Evolutionary conservation across 2,329 filamentous ascomycete species (phyloP).

Genomic region (Coleophoma eucalyptorum): DNA sequence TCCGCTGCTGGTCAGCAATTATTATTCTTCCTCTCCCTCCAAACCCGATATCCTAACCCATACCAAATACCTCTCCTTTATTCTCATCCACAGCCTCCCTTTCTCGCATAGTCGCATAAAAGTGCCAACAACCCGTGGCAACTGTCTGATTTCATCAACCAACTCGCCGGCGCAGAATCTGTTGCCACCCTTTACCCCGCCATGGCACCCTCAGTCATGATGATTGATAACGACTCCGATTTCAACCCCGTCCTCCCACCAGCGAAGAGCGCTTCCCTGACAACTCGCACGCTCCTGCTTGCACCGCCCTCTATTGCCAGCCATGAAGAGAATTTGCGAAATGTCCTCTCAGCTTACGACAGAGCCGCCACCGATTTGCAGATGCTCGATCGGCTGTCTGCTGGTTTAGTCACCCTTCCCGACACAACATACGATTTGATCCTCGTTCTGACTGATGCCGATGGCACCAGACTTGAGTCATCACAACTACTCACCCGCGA

Average conservation of each 20-base stretch:
- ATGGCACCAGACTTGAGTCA: constrained; percentile 61
- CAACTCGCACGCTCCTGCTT: constrained; percentile 71
- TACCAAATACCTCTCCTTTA: no score
- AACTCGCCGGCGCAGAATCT: not conserved
- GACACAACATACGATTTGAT: constrained; percentile 77
- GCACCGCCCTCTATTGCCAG: constrained; percentile 87
- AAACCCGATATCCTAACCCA: no score
- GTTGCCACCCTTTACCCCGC: not conserved
- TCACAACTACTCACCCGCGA: constrained; percentile 61
- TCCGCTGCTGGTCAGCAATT: not conserved
- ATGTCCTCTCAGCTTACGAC: constrained; percentile 69
- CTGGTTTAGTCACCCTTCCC: constrained; percentile 76
- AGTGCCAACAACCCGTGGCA: no score
- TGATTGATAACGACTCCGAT: constrained; percentile 25
- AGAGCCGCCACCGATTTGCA: constrained; percentile 81
- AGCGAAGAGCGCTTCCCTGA: constrained; percentile 14
- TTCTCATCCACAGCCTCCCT: no score
- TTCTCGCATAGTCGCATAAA: no score
- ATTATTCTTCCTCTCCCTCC: no score
- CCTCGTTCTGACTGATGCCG: constrained; percentile 76
- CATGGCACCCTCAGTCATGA: constrained; percentile 25
- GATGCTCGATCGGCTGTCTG: constrained; percentile 91
- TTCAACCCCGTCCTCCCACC: constrained; percentile 17
- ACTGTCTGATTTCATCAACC: not conserved
- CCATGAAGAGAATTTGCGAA: constrained; percentile 73